Base-by-base conservation (phyloP, 257 asterid genomes). In the Solanum virginianum region DNA sequence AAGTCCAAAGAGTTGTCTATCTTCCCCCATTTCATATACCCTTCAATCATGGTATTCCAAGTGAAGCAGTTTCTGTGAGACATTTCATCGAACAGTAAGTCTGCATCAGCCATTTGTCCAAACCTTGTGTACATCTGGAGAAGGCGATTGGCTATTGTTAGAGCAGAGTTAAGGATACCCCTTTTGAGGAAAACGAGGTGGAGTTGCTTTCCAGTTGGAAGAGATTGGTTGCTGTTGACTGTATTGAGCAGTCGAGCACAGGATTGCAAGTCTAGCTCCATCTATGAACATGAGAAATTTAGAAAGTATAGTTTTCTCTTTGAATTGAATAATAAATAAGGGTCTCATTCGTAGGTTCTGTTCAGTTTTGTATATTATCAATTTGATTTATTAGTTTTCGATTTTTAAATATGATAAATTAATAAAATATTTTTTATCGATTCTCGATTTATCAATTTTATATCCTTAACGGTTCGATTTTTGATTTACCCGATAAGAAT, bases 21-120 rank as follows among this genome's bases (percentile, higher is more conserved):
- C 16, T 80, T 81, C 0, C 92, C 94, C 9, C 70, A 36, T 86
- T 91, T 92, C 55, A 96, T 91, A 22, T 90, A 91, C 41, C 96
- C 95, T 88, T 94, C 99, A 32, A 94, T 91, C 89, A 96, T 88
- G 63, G 93, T 89, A 81, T 93, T 96, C 97, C 96, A 94, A 72
- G 96, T 86, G 91, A 94, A 96, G 60, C 75, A 63, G 43, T 93
- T 96, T 87, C 94, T 90, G 1, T 89, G 85, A 83, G 94, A 87
- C 93, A 94, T 94, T 87, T 96, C 97, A 47, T 92, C 98, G 22
- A 96, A 96, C 94, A 94, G 86, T 4, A 72, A 85, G 1, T 85
- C 90, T 10, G 96, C 98, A 45, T 92, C 92, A 0, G 68, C 43
- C 13, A 92, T 56, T 63, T 84, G 86, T 10, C 95, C 96, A 85